phyloP scores from a whole-genome alignment of 345 rosid species.

The Salix purpurea region DNA sequence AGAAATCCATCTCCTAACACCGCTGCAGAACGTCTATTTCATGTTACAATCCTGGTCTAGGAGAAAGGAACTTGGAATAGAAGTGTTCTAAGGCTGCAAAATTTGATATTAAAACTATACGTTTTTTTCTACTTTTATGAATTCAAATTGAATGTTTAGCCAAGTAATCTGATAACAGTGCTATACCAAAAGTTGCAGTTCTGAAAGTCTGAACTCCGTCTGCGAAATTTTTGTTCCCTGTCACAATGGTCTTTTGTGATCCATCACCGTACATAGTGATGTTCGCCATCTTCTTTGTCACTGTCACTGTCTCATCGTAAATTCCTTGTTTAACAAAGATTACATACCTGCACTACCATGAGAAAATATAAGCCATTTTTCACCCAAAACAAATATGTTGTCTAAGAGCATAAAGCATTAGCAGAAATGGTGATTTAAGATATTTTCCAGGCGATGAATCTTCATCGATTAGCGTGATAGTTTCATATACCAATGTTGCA shows the following conservation, averaged over 20 bases:
- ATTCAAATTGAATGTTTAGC: not conserved
- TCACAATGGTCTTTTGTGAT: slow-evolving; percentile 65
- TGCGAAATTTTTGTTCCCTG: slow-evolving; percentile 52
- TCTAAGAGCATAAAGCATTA: not conserved
- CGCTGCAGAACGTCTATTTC: slow-evolving; percentile 33
- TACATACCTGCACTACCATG: slow-evolving; percentile 43
- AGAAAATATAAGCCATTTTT: not conserved
- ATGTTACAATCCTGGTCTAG: not conserved
- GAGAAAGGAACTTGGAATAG: not conserved
- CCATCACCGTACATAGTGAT: slow-evolving; percentile 77
- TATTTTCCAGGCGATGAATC: not conserved
- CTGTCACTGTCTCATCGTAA: slow-evolving; percentile 55
- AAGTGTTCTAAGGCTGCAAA: not conserved
- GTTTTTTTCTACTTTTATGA: not conserved
- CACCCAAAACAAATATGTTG: not conserved
- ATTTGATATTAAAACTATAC: no score
- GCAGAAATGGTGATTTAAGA: not conserved
- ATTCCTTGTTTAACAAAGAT: slow-evolving; percentile 66
- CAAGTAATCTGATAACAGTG: not conserved
- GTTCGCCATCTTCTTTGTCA: slow-evolving; percentile 49
- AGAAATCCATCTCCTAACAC: slow-evolving; percentile 64
- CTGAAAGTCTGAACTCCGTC: slow-evolving; percentile 55
- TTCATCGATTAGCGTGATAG: not conserved
- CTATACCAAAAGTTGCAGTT: slow-evolving; percentile 65
- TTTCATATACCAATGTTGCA: not conserved